Conservation (phyloP, 2,329 filamentous ascomycete species). For the Ophiostoma triangulosporum region DNA sequence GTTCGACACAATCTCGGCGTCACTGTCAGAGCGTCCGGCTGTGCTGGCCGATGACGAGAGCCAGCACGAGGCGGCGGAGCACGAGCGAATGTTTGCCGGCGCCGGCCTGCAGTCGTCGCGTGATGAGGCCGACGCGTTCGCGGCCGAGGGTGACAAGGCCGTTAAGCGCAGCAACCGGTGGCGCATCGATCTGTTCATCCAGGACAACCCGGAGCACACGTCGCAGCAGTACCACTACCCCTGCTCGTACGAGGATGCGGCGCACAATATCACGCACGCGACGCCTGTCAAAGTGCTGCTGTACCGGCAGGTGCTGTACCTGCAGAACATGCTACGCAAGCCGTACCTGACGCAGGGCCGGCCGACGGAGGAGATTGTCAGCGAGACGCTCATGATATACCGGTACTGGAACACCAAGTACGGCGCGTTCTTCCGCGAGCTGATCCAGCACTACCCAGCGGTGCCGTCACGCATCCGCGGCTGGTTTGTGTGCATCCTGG, state of each 20-base stretch:
- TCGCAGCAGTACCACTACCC: conserved; percentile 31
- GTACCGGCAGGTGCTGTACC: conserved; percentile 40
- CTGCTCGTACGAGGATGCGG: conserved; percentile 38
- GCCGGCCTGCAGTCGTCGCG: conserved; percentile 10
- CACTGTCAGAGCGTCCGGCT: conserved; percentile 30
- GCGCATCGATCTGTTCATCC: conserved; percentile 25
- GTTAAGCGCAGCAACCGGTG: conserved; percentile 13
- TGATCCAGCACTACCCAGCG: conserved; percentile 33
- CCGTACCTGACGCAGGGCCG: conserved; percentile 19
- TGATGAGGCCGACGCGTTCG: not conserved
- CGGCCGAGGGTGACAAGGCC: not conserved
- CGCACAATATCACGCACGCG: conserved; percentile 34
- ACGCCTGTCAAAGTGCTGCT: conserved; percentile 46
- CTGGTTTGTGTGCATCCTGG: conserved; percentile 44
- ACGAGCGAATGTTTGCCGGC: conserved; percentile 4
- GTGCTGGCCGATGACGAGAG: conserved; percentile 28
- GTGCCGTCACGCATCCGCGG: conserved; percentile 41
- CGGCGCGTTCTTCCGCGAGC: conserved; percentile 36
- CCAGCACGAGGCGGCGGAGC: conserved; percentile 21
- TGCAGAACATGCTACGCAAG: conserved; percentile 37
- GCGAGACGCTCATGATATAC: conserved; percentile 34
- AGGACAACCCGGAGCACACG: conserved; percentile 18
- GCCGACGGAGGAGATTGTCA: conserved; percentile 34
- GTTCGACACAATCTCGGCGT: conserved; percentile 43
- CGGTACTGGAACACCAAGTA: conserved; percentile 41